phyloP scores from a whole-genome alignment of 371 early-diverging fungal species.

The Mucor circinelloides region DNA sequence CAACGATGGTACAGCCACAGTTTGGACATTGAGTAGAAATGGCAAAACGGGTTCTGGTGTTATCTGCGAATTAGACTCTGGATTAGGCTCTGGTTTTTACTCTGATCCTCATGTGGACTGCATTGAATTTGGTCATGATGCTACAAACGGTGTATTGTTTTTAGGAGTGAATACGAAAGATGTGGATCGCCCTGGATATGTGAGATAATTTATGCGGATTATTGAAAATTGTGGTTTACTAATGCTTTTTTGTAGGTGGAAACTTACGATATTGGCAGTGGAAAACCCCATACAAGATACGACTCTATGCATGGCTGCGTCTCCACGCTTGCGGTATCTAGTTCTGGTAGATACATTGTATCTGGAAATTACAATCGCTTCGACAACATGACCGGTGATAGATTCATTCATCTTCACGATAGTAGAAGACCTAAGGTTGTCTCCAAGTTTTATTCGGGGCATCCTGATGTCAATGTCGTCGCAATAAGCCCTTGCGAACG shows the following conservation, averaged over 20 bases:
- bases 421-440: slow-evolving; percentile 5
- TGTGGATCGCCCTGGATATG: slow-evolving; percentile 29
- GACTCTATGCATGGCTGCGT: slow-evolving; percentile 33
- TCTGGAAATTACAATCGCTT: slow-evolving; percentile 36
- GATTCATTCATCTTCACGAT: slow-evolving; percentile 39
- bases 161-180: slow-evolving; percentile 29
- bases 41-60: slow-evolving; percentile 35
- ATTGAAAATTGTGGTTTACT: not conserved
- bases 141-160: slow-evolving; percentile 25
- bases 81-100: slow-evolving; percentile 4
- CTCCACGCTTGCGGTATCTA: slow-evolving; percentile 31
- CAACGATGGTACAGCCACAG: slow-evolving; percentile 38
- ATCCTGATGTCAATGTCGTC: slow-evolving; percentile 46
- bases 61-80: slow-evolving; percentile 24
- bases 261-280: slow-evolving; percentile 26
- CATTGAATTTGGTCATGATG: slow-evolving; percentile 38
- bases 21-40: slow-evolving; percentile 32
- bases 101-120: slow-evolving; percentile 32
- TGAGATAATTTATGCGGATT: slow-evolving; percentile 6
- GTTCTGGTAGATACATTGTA: slow-evolving; percentile 26
- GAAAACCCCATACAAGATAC: slow-evolving; percentile 6
- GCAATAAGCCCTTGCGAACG: slow-evolving; percentile 43
- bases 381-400: slow-evolving; percentile 36
- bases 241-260: slow-evolving; percentile 23
- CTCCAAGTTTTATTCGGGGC: slow-evolving; percentile 27